Percentiles rank a stretch among this genome's conserved stretches.
Evolutionary conservation across 305 asterid species (phyloP).

Genomic region (Fraxinus xanthoxyloides): DNA sequence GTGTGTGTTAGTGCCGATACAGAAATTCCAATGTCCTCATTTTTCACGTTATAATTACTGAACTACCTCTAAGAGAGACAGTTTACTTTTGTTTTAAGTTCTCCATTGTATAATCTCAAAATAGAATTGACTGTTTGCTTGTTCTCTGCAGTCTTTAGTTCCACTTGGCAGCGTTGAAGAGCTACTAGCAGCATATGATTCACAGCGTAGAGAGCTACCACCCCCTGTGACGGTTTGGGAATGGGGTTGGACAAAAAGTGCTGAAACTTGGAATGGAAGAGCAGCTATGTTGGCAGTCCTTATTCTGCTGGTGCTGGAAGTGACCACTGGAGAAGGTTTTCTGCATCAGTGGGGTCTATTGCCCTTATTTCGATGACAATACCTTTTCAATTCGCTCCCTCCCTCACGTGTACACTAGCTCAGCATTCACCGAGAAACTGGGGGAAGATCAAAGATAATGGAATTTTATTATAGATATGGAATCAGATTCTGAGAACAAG

Average conservation of each 20-base stretch:
- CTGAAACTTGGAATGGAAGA: constrained; percentile 98
- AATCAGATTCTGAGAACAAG: constrained; percentile 9
- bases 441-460: constrained; percentile 21
- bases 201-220: constrained; percentile 93
- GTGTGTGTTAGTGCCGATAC: too few species aligned
- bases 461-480: not conserved
- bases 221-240: constrained; percentile 92
- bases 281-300: constrained; percentile 96
- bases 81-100: constrained; percentile 4
- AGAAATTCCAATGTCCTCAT: not conserved
- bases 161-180: constrained; percentile 98
- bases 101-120: constrained; percentile 11
- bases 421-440: constrained; percentile 13
- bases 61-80: not conserved
- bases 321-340: constrained; percentile 90
- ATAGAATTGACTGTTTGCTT: constrained; percentile 17
- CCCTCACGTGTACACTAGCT: constrained; percentile 9
- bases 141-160: constrained; percentile 73
- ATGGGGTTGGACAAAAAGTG: constrained; percentile 99
- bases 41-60: not conserved
- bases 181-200: constrained; percentile 88
- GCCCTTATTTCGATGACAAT: constrained; percentile 53
- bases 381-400: not conserved
- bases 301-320: constrained; percentile 76
- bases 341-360: constrained; percentile 90